A percentile compares a stretch with the other conserved stretches of the same genome.
Evolutionary conservation across 1,284 basidiomycete species (phyloP).

Genomic region (Ustilago trichophora): DNA sequence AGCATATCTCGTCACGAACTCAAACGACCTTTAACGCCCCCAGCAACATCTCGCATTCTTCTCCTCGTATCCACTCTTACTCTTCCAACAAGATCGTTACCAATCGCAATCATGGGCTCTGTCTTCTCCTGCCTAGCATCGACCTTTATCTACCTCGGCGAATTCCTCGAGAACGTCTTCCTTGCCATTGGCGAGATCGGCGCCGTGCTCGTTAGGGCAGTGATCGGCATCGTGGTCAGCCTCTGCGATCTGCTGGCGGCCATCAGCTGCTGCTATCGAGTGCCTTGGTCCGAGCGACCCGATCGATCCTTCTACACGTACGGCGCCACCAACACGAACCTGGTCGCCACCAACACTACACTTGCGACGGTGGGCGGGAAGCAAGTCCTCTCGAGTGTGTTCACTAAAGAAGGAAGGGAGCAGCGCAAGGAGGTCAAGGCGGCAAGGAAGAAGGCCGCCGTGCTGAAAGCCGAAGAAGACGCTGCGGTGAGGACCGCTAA

Average conservation of each 20-base stretch:
- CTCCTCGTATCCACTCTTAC: not conserved
- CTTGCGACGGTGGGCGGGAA: conserved; percentile 29
- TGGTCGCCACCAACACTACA: not conserved
- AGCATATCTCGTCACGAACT: conserved; percentile 1
- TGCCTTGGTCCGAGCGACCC: conserved; percentile 52
- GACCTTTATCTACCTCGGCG: conserved; percentile 46
- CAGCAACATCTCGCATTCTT: too few relatives aligned
- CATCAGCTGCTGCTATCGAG: conserved; percentile 54
- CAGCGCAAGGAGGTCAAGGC: conserved; percentile 46
- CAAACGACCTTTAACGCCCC: conserved; percentile 4
- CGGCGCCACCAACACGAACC: conserved; percentile 3
- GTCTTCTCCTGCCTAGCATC: conserved; percentile 53
- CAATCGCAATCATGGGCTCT: conserved; percentile 46
- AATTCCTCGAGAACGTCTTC: conserved; percentile 43
- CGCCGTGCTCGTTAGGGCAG: conserved; percentile 40
- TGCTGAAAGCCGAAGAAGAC: conserved; percentile 15
- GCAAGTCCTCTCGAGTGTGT: conserved; percentile 31
- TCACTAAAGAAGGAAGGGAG: conserved; percentile 33
- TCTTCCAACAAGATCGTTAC: too few relatives aligned
- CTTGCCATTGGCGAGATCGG: conserved; percentile 53
- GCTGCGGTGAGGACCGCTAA: conserved; percentile 14
- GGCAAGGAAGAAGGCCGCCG: conserved; percentile 47
- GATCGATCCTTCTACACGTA: conserved; percentile 42
- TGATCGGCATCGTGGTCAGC: conserved; percentile 52
- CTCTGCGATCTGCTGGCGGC: conserved; percentile 57